Conservation (phyloP, 1,284 basidiomycete genomes). For the Schizophyllum amplum region DNA sequence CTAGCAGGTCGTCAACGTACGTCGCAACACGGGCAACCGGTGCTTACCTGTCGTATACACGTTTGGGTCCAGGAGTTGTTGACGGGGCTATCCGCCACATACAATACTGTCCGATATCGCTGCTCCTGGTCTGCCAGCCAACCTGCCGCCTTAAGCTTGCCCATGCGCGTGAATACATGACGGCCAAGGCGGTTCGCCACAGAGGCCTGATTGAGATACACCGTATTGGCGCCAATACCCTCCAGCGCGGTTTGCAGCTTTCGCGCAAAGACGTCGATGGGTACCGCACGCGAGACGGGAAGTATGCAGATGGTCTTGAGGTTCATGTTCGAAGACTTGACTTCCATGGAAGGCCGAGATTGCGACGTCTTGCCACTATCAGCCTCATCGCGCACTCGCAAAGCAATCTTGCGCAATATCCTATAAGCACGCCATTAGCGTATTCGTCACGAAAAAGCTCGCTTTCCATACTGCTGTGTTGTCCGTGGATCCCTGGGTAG, state of each 20-base stretch:
- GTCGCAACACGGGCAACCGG: background rate
- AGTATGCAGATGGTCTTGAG: conserved; percentile 89
- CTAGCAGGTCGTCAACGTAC: conserved; percentile 26
- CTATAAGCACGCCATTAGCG: conserved; percentile 25
- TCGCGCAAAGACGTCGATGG: conserved; percentile 80
- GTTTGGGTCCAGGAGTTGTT: conserved; percentile 96
- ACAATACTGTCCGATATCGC: conserved; percentile 83
- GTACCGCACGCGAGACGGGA: conserved; percentile 75
- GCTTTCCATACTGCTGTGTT: conserved; percentile 88
- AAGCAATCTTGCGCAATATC: conserved; percentile 87
- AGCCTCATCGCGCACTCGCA: conserved; percentile 74
- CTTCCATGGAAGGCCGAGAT: conserved; percentile 45
- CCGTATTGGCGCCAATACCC: conserved; percentile 81
- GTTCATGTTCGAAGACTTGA: conserved; percentile 73
- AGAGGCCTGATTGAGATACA: conserved; percentile 86
- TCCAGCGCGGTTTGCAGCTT: conserved; percentile 86
- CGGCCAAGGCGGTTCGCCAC: conserved; percentile 85
- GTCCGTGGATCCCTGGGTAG: conserved; percentile 82
- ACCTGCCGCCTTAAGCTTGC: conserved; percentile 83
- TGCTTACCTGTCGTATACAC: conserved; percentile 79
- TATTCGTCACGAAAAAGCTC: too few relatives aligned
- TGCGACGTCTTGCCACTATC: conserved; percentile 49
- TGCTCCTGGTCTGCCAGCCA: conserved; percentile 94
- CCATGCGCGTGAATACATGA: conserved; percentile 91
- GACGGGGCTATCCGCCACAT: conserved; percentile 90